Conservation (phyloP, 2,329 filamentous ascomycete species). For the Plenodomus tracheiphilus region DNA sequence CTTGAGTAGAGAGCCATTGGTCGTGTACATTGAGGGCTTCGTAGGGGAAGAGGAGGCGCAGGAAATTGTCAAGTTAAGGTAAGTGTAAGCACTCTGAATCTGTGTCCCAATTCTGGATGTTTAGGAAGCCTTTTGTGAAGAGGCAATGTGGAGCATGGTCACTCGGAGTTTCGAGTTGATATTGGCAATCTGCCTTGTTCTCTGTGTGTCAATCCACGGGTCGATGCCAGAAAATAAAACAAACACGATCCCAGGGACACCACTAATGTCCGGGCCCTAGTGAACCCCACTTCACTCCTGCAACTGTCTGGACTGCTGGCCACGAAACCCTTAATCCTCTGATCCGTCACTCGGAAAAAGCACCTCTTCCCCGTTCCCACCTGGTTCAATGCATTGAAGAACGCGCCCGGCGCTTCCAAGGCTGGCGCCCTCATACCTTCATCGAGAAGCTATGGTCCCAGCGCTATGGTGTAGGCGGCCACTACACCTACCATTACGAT, state of each 20-base stretch:
- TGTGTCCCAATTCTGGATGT: not conserved
- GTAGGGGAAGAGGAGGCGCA: conserved; percentile 52
- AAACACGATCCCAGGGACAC: not conserved
- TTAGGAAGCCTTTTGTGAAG: not conserved
- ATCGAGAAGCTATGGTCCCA: conserved; percentile 66
- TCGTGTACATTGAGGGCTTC: conserved; percentile 63
- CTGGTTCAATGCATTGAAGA: conserved; percentile 62
- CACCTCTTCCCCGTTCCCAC: conserved; percentile 43
- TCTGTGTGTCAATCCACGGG: not conserved
- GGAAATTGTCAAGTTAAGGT: conserved; percentile 60
- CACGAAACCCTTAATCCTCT: conserved; percentile 52
- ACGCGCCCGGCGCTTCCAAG: conserved; percentile 62
- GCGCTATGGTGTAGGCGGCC: conserved; percentile 60
- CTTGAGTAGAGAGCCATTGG: conserved; percentile 56
- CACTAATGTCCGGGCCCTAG: conserved; percentile 30
- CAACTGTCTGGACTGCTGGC: conserved; percentile 57
- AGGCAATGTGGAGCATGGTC: no score
- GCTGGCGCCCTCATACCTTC: conserved; percentile 61
- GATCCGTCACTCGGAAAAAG: conserved; percentile 59
- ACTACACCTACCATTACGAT: conserved; percentile 64
- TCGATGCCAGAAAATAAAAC: not conserved
- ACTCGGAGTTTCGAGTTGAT: no score
- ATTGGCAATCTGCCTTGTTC: not conserved
- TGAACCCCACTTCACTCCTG: conserved; percentile 55
- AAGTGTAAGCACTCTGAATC: conserved; percentile 13